A percentile compares a stretch with the other conserved stretches of the same genome.
phyloP scores from a whole-genome alignment of 1,284 basidiomycete species.

The Cutaneotrichosporon arboriforme region DNA sequence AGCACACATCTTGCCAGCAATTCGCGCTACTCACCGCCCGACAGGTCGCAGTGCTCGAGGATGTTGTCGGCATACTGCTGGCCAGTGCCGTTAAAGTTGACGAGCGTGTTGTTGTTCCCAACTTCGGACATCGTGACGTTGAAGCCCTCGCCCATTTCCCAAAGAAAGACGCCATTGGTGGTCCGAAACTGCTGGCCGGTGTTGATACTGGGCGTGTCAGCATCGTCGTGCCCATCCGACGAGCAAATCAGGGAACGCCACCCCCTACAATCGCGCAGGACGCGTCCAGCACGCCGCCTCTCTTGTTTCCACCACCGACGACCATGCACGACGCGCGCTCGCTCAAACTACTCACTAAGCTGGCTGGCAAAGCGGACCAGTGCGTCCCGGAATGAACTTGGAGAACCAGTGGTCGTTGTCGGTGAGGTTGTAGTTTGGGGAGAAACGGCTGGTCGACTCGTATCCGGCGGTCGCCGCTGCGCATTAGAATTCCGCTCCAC shows the following conservation, averaged over 20 bases:
- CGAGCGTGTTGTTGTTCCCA: slow-evolving; percentile 6
- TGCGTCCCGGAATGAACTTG: slow-evolving; percentile 16
- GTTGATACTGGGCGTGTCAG: slow-evolving; percentile 12
- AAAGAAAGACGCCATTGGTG: slow-evolving; percentile 18
- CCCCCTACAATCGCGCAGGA: background rate
- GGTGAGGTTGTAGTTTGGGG: slow-evolving; percentile 19
- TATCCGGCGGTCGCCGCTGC: slow-evolving; percentile 19
- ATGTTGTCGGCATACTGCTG: slow-evolving; percentile 17
- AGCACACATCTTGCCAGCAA: background rate
- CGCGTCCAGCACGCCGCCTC: background rate
- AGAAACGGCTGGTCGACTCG: slow-evolving; percentile 12
- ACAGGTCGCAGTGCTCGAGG: slow-evolving; percentile 18
- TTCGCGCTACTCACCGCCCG: slow-evolving; percentile 12
- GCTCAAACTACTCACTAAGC: slow-evolving; percentile 15
- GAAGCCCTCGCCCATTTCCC: slow-evolving; percentile 23
- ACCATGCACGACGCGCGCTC: background rate
- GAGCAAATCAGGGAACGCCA: background rate
- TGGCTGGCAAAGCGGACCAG: slow-evolving; percentile 15
- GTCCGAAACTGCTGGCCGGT: slow-evolving; percentile 16
- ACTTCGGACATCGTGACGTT: slow-evolving; percentile 7
- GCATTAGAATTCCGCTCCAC: background rate
- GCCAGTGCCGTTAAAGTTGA: slow-evolving; percentile 19
- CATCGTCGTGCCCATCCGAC: background rate
- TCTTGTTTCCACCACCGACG: background rate
- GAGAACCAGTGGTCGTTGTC: slow-evolving; percentile 23